phyloP scores from a whole-genome alignment of 164 flowering plant species.

The Nelumbo lutea region DNA sequence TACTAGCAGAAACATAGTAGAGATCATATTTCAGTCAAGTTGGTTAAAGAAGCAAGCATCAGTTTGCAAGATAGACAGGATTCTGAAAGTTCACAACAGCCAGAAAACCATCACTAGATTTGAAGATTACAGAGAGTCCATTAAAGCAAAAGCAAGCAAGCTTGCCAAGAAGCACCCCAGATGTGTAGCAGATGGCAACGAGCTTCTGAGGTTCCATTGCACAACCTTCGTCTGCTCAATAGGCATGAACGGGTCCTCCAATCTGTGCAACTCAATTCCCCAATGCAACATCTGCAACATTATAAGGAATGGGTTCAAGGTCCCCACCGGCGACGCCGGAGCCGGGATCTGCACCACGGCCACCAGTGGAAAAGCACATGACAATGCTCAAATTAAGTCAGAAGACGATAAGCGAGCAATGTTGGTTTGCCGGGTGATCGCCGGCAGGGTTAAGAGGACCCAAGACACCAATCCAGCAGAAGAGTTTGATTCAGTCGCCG shows the following conservation, averaged over 20 bases:
- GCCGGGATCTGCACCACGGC: constrained; percentile 79
- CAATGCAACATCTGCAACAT: constrained; percentile 79
- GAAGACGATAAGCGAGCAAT: constrained; percentile 56
- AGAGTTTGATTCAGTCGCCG: constrained; percentile 73
- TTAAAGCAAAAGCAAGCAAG: constrained; percentile 56
- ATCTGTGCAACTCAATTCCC: constrained; percentile 60
- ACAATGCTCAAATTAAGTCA: constrained; percentile 21
- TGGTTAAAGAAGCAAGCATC: constrained; percentile 79
- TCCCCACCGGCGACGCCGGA: constrained; percentile 17
- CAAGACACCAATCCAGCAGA: constrained; percentile 20
- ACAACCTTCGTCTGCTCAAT: constrained; percentile 69
- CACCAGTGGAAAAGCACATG: constrained; percentile 89
- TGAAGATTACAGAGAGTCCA: constrained; percentile 83
- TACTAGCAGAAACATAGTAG: constrained; percentile 91
- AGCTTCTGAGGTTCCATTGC: constrained; percentile 86
- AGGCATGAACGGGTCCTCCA: constrained; percentile 68
- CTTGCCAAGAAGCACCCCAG: constrained; percentile 55
- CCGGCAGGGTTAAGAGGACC: constrained; percentile 58
- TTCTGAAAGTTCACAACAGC: constrained; percentile 86
- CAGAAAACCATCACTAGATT: constrained; percentile 79
- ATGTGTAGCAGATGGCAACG: constrained; percentile 98
- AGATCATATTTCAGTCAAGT: constrained; percentile 93
- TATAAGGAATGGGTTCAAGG: constrained; percentile 65
- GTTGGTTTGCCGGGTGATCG: constrained; percentile 91
- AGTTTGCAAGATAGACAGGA: constrained; percentile 82